Base-by-base conservation (phyloP, 768 basidiomycete species). In the Pleurotus citrinopileatus region DNA sequence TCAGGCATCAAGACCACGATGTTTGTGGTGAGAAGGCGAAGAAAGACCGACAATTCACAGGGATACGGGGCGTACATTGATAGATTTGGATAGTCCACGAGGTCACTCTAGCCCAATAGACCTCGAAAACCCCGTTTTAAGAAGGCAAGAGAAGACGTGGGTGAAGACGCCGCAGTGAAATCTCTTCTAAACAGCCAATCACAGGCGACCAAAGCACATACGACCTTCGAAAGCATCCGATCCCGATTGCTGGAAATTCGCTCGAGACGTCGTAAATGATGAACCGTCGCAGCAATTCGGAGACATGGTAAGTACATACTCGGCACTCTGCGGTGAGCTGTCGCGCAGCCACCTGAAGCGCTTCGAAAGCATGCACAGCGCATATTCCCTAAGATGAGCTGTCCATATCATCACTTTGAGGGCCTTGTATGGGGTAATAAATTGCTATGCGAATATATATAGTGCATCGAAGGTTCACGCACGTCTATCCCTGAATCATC, bases 31-130 rank as follows among this genome's bases (percentile, higher is more conserved):
- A 51, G 34, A 51, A 51, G 23, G 48, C 48, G 48, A 51, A 34
- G n/a, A 51, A 51, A 51, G 23, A 25, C 48, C 48, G 48, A 51
- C 48, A 51, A 51, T 51, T 51, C 48, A 34, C 48, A 19, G 29
- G 43, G 23, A 51, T 27, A 48, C 17, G 29, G 10, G 26, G 23
- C 29, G 23, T 29, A 20, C 19, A 36, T 10, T 13, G 19, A 20
- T 12, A 29, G 12, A 27, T 48, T 22, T 17, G 15, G 17, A 22
- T 12, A 37, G 29, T 34, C 34, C 48, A 51, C 48, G 48, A 38
- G 48, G 48, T 26, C 28, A 25, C 29, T 51, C 23, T 19, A 13
- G 19, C 20, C 10, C 34, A 51, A 51, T 51, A 23, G 48, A 20
- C 48, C 29, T 38, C 34, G 22, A 37, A 51, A 36, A 10, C 34